Conservation (phyloP, 768 basidiomycete genomes). For the Boletus rubroflammeus region DNA sequence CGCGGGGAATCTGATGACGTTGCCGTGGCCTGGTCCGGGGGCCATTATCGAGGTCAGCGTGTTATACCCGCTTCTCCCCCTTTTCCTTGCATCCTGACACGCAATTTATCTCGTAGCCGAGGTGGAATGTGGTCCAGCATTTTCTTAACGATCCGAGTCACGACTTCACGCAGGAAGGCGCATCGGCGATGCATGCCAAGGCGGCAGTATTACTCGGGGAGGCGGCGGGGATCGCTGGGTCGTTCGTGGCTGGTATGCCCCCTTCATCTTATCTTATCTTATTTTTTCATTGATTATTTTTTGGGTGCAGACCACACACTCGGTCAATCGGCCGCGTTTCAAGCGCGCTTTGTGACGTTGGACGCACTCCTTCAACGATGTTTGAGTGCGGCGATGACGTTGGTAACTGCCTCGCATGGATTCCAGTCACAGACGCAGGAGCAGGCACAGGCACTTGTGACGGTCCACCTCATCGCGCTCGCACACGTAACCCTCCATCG, state of each 20-base stretch:
- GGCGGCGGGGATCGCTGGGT: conserved; percentile 27
- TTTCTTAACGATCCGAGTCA: conserved; percentile 18
- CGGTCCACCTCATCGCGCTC: conserved; percentile 23
- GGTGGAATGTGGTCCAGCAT: conserved; percentile 9
- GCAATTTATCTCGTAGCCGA: neutral
- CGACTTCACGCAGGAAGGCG: conserved; percentile 6
- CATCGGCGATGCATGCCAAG: conserved; percentile 23
- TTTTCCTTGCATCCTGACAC: neutral
- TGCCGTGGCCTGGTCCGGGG: conserved; percentile 38
- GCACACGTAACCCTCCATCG: conserved; percentile 25
- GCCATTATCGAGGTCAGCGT: conserved; percentile 12
- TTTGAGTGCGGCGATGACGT: conserved; percentile 8
- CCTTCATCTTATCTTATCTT: neutral
- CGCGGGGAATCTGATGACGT: conserved; percentile 32
- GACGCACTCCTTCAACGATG: conserved; percentile 42
- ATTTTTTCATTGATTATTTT: neutral
- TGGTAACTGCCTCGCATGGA: neutral
- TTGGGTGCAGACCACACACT: conserved; percentile 36
- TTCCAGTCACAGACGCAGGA: neutral
- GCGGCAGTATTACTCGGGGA: conserved; percentile 36
- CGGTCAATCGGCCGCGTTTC: conserved; percentile 42
- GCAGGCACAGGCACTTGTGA: conserved; percentile 8
- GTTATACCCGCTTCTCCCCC: neutral
- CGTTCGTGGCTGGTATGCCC: conserved; percentile 28
- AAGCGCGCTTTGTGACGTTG: conserved; percentile 42